Evolutionary conservation across 345 rosid genomes (phyloP), one percentile per base, ranked within the genome.

Genomic region (Citrus maxima): DNA sequence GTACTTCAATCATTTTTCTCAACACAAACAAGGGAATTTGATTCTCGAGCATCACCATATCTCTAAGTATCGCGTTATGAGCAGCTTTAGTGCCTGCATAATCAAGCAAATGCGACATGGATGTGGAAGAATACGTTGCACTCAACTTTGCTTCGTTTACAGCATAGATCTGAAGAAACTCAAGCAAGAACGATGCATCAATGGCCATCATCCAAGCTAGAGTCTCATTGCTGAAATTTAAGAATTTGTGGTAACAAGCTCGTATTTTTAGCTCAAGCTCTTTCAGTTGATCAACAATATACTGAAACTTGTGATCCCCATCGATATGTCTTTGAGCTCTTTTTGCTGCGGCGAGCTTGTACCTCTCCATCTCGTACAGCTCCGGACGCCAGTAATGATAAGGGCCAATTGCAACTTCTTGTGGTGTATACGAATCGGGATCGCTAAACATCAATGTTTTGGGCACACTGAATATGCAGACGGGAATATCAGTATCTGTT

Each of bases 321-420:
- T 78, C 82, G 7, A 69, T 84, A 8, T 72, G 87, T 38, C 69
- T 86, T 63, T 86, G 92, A 27, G 74, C 28, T 60, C 88, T 88
- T 84, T 80, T 88, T 0, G 93, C 93, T 0, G 95, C 88, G 24
- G 87, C 75, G 1, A 93, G 78, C 85, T 94, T 94, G 75, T 87
- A 88, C 28, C 94, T 75, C 69, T 91, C 92, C 92, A 87, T 90
- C 80, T 92, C 94, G 56, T 85, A 81, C 38, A 90, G 88, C 85
- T 90, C 95, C 2, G 92, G 91, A 14, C 87, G 91, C 77, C 88
- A 83, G 77, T 83, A 74, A 73, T 94, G 94, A 82, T 92, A 92
- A 62, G 94, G 97, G 49, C 98, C 98, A 5, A 94, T 79, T 1
- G 98, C 91, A 16, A 91, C 91, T 54, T 84, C 83, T 35, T 92